These are phyloP conservation scores for Candida sojae DNA, from an alignment of 1,139 yeast species.

Conservation along the genomic window DNA sequence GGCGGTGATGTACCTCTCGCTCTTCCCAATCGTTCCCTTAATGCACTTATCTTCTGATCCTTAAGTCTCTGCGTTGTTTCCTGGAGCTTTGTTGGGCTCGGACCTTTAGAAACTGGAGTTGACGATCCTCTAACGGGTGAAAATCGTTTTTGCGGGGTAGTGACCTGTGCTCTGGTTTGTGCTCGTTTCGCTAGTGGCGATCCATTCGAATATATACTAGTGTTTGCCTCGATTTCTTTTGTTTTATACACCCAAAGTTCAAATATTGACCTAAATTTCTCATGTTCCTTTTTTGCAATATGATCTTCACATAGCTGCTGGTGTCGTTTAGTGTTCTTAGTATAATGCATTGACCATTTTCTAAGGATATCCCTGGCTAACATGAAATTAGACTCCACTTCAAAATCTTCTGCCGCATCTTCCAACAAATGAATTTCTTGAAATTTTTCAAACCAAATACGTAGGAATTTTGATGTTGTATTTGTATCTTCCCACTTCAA, in stretches of 20 bases:
- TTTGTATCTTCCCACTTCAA: slow-evolving; percentile 20
- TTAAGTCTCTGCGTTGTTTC: slow-evolving; percentile 41
- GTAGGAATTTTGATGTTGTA: slow-evolving; percentile 16
- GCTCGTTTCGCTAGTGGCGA: slow-evolving; percentile 40
- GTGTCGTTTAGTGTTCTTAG: slow-evolving; percentile 33
- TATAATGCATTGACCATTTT: slow-evolving; percentile 41
- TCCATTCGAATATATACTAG: slow-evolving; percentile 26
- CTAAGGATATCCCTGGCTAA: slow-evolving; percentile 28
- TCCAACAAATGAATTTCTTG: slow-evolving; percentile 17
- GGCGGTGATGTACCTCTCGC: slow-evolving; percentile 22
- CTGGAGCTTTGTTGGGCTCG: slow-evolving; percentile 42
- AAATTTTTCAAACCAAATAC: slow-evolving; percentile 1
- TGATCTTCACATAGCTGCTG: slow-evolving; percentile 41
- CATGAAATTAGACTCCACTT: slow-evolving; percentile 30
- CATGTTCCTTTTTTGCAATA: slow-evolving; percentile 32
- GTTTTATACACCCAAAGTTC: slow-evolving; percentile 39
- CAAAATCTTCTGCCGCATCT: slow-evolving; percentile 30
- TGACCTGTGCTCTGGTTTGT: slow-evolving; percentile 10
- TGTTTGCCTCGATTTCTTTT: slow-evolving; percentile 15
- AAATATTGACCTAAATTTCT: slow-evolving; percentile 30
- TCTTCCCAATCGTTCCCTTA: slow-evolving; percentile 35
- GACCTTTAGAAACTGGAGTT: slow-evolving; percentile 26
- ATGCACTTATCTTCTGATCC: slow-evolving; percentile 35
- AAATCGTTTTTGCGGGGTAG: slow-evolving; percentile 33
- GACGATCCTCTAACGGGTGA: slow-evolving; percentile 15